Conservation (phyloP, 2,329 filamentous ascomycete species). For the Ustulina deusta region DNA sequence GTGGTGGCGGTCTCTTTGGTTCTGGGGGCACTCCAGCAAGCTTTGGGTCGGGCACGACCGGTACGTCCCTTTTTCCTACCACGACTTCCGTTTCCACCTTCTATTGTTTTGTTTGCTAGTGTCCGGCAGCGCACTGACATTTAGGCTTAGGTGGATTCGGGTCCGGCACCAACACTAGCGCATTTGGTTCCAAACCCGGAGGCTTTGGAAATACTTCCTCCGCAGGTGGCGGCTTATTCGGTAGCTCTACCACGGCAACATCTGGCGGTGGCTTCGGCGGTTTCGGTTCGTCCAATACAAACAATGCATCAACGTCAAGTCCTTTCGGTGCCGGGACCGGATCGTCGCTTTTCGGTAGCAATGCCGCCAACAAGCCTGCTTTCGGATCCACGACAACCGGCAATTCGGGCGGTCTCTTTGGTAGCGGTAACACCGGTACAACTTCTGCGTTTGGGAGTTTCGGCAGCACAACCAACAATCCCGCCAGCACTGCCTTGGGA, state of each 20-base stretch:
- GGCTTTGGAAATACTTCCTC: conserved; percentile 55
- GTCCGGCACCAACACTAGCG: conserved; percentile 54
- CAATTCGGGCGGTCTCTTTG: conserved; percentile 62
- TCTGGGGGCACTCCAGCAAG: conserved; percentile 51
- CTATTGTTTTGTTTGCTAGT: not conserved
- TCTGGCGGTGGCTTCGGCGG: conserved; percentile 59
- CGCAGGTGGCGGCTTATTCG: conserved; percentile 49
- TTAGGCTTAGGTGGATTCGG: conserved; percentile 57
- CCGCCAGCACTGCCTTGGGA: conserved; percentile 60
- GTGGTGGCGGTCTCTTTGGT: conserved; percentile 51
- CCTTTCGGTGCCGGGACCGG: conserved; percentile 52
- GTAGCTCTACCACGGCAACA: conserved; percentile 47
- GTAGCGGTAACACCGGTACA: conserved; percentile 50
- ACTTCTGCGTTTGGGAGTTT: conserved; percentile 51
- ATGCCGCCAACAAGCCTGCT: conserved; percentile 58
- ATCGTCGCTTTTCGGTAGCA: conserved; percentile 48
- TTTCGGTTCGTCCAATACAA: conserved; percentile 52
- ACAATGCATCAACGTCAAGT: conserved; percentile 53
- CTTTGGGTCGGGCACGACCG: conserved; percentile 56
- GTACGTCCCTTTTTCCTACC: conserved; percentile 49
- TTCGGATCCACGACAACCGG: conserved; percentile 62
- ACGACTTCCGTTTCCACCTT: conserved; percentile 2
- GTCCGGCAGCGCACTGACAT: conserved; percentile 39
- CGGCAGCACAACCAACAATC: conserved; percentile 58
- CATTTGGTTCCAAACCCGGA: conserved; percentile 58